phyloP scores from a whole-genome alignment of 164 flowering plant species.

The Stephania japonica region DNA sequence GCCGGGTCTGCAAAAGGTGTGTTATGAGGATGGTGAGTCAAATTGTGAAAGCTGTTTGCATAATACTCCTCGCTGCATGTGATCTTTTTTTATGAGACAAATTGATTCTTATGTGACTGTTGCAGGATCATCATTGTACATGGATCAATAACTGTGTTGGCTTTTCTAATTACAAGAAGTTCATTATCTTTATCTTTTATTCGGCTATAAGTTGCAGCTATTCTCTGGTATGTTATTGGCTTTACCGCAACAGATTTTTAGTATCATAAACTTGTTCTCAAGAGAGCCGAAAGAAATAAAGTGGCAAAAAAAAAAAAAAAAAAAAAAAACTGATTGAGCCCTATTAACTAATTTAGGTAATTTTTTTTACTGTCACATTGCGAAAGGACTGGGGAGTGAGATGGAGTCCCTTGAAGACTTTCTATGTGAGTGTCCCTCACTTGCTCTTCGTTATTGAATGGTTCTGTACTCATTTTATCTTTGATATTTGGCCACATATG shows the following conservation, averaged over 20 bases:
- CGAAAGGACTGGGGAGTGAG: conserved; percentile 40
- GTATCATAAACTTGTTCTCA: neutral
- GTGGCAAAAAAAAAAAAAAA: neutral
- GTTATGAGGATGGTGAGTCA: conserved; percentile 44
- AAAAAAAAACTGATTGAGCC: neutral
- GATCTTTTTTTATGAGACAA: neutral
- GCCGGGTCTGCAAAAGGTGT: conserved; percentile 52
- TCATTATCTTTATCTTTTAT: conserved; percentile 34
- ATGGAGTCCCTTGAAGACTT: conserved; percentile 23
- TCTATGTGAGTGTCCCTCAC: conserved; percentile 41
- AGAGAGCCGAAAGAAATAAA: neutral
- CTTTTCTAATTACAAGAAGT: conserved; percentile 42
- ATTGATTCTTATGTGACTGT: conserved; percentile 4
- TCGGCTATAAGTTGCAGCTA: conserved; percentile 40
- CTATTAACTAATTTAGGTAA: conserved; percentile 24
- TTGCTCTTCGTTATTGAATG: neutral
- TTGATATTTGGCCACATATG: neutral
- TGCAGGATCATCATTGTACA: conserved; percentile 55
- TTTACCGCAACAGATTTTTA: neutral
- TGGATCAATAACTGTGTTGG: conserved; percentile 63
- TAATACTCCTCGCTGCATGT: neutral
- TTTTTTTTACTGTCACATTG: conserved; percentile 25
- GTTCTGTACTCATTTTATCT: neutral
- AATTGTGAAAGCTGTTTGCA: neutral
- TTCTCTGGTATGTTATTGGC: conserved; percentile 36